Evolutionary conservation across 352 stramenopile genomes (phyloP), one percentile per base, ranked within the genome.

Genomic region (Achlya hypogyna): DNA sequence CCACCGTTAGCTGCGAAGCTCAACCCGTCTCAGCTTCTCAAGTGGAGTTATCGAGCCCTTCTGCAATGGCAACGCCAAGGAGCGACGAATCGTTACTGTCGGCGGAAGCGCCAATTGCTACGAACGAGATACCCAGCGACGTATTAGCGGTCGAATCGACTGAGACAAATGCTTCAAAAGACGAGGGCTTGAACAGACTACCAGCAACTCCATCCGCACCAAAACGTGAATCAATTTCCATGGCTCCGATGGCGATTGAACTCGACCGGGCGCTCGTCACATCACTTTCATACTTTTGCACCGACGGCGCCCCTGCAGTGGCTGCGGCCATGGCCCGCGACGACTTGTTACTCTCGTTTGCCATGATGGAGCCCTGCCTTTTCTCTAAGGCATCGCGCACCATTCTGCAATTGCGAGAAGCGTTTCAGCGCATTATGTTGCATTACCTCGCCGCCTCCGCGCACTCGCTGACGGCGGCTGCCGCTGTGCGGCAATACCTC

Each of bases 281-380:
- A 5, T 32, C 29, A 6, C 53, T 65, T 20, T 32, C 27, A 4
- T 65, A 34, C 32, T 43, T 65, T 16, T 34, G 34, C 12, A 18
- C 10, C 14, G 8, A 47, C 9, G 25, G 20, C 35, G 20, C 54
- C n/a, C 49, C 54, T 27, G 34, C 58, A 1, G 25, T 22, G 22
- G 32, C 32, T 32, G 20, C 58, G 2, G n/a, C 22, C 34, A 47
- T 65, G n/a, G 58, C 58, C 3, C 20, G 22, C 2, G 58, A 65
- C 45, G 58, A 65, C 3, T 38, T 65, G 1, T 10, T 65, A 18
- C 58, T 65, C 4, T 42, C 40, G 22, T 54, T 28, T 65, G 58
- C 34, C 12, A 47, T 65, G 35, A n/a, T 14, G 12, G 34, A 47
- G 18, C 10, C 6, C 1, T n/a, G 58, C 20, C 20, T 31, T 18